Conservation (phyloP, 768 basidiomycete species). For the Lactarius psammicola region DNA sequence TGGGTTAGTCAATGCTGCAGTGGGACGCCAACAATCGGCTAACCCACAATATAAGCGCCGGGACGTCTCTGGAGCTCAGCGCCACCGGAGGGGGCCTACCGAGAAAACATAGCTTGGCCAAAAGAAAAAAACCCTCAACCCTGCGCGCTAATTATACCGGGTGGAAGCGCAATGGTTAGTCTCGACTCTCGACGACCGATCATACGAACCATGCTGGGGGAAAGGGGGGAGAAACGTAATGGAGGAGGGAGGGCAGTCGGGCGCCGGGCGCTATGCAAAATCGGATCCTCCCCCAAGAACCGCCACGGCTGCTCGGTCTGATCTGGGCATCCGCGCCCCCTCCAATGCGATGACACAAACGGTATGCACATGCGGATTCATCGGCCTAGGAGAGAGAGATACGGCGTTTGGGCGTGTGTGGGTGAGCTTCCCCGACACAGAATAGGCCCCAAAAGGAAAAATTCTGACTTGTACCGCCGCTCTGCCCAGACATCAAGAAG, state of each 20-base stretch:
- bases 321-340: background rate
- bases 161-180: background rate
- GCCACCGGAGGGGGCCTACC: background rate
- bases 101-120: background rate
- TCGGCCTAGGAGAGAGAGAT: background rate
- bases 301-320: too few species aligned
- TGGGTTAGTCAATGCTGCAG: background rate
- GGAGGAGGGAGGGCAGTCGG: too few species aligned
- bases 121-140: background rate
- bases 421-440: background rate
- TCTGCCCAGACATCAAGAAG: background rate
- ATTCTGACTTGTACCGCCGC: background rate
- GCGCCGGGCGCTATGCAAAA: background rate
- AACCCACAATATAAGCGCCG: background rate
- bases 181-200: too few species aligned
- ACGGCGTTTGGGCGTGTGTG: background rate
- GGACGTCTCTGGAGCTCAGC: too few species aligned
- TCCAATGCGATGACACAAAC: background rate
- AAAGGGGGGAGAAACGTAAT: too few species aligned
- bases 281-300: background rate
- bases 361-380: background rate
- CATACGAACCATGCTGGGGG: too few species aligned
- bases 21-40: too few species aligned
- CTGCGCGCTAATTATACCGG: background rate
- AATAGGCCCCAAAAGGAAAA: background rate